Evolutionary conservation across 352 stramenopile genomes (phyloP).

Genomic region (Phytophthora fragariae): DNA sequence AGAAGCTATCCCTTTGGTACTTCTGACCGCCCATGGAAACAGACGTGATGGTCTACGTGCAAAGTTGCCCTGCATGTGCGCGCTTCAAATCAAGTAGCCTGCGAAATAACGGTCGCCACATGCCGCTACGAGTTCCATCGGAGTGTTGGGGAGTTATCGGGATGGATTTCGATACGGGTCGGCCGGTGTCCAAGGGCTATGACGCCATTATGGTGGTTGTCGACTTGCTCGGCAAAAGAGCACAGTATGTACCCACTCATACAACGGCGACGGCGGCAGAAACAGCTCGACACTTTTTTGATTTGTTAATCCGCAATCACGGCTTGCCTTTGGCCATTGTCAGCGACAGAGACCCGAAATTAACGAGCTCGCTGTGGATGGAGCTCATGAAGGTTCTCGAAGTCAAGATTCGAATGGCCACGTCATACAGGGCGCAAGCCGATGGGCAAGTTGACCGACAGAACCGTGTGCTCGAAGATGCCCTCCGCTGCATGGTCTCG

Average conservation of each 20-base stretch:
- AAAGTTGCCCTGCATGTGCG: conserved; percentile 2
- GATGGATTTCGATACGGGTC: conserved; percentile 9
- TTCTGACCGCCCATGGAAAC: not conserved
- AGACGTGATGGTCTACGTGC: conserved; percentile 9
- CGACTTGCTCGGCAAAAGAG: conserved; percentile 3
- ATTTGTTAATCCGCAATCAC: conserved; percentile 5
- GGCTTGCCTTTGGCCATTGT: conserved; percentile 4
- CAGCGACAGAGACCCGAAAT: conserved; percentile 13
- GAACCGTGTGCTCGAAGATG: conserved; percentile 11
- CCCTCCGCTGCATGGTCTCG: conserved; percentile 11
- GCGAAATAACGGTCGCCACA: not conserved
- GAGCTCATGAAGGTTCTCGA: conserved; percentile 15
- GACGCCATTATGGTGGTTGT: conserved; percentile 9
- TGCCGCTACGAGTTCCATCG: conserved; percentile 1
- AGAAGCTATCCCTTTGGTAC: conserved; percentile 7
- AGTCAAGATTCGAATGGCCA: conserved; percentile 3
- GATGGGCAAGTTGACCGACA: conserved; percentile 10
- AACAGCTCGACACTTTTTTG: conserved; percentile 4
- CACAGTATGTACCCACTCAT: not conserved
- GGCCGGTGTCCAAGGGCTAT: conserved; percentile 4
- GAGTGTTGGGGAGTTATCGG: conserved; percentile 7
- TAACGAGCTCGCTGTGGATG: conserved; percentile 8
- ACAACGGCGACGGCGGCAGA: conserved; percentile 7
- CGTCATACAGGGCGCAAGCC: conserved; percentile 1
- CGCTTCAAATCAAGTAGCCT: conserved; percentile 4